Evolutionary conservation across 805 yeast genomes (phyloP).

Genomic region (Ogataea chonburiensis): DNA sequence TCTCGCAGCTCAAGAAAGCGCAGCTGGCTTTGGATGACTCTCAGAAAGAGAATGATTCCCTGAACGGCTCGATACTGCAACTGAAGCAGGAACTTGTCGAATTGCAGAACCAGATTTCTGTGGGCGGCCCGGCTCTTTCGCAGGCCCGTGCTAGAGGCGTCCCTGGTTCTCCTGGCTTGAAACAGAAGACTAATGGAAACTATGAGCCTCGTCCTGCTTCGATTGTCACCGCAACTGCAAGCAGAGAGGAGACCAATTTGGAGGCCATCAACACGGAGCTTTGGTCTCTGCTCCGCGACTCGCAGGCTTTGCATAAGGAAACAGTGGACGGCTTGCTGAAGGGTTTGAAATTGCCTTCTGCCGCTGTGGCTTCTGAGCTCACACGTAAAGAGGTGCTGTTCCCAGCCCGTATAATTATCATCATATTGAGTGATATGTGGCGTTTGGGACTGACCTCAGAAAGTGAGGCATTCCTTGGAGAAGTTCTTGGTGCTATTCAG

Average conservation of each 20-base stretch:
- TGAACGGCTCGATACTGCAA: constrained; percentile 59
- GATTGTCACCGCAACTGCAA: constrained; percentile 53
- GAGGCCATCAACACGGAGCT: constrained; percentile 76
- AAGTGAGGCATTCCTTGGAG: constrained; percentile 87
- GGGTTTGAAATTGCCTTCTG: constrained; percentile 81
- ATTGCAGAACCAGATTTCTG: constrained; percentile 32
- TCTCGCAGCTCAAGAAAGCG: constrained; percentile 61
- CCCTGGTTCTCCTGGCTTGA: constrained; percentile 24
- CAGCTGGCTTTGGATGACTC: constrained; percentile 57
- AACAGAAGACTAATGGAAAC: constrained; percentile 31
- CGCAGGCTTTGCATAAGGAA: constrained; percentile 73
- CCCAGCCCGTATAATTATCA: constrained; percentile 93
- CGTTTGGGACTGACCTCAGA: constrained; percentile 90
- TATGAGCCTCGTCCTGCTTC: constrained; percentile 58
- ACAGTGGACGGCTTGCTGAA: constrained; percentile 82
- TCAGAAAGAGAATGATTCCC: constrained; percentile 63
- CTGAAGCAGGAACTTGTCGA: constrained; percentile 42
- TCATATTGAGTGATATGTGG: constrained; percentile 97
- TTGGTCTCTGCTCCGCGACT: constrained; percentile 66
- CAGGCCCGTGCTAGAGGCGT: constrained; percentile 26
- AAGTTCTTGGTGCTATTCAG: constrained; percentile 84
- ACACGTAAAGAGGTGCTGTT: constrained; percentile 88
- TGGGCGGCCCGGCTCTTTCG: constrained; percentile 20
- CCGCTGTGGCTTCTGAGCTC: constrained; percentile 79
- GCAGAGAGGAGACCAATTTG: constrained; percentile 46